Percentiles rank a stretch among this genome's conserved stretches.
Evolutionary conservation across 352 stramenopile genomes (phyloP).

Genomic region (Pythium sukuiense): DNA sequence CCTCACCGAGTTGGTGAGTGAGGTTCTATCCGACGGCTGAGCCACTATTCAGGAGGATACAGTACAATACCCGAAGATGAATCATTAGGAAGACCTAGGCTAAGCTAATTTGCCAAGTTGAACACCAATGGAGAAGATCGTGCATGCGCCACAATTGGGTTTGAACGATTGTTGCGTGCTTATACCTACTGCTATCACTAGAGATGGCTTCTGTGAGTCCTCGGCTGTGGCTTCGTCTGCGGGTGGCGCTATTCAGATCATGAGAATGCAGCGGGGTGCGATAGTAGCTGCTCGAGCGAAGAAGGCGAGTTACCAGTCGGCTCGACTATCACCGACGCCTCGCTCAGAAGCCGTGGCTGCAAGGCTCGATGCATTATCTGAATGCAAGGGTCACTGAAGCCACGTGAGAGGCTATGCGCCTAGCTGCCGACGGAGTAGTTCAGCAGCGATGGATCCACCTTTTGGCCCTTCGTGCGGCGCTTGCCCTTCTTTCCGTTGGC

Average conservation of each 20-base stretch:
- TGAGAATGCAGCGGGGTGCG: not conserved
- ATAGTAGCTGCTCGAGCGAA: slow-evolving; percentile 4
- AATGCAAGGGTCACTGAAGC: not conserved
- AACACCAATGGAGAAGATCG: not conserved
- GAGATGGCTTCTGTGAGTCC: slow-evolving; percentile 1
- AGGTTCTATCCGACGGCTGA: slow-evolving; percentile 4
- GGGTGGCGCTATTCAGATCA: not conserved
- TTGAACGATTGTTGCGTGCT: slow-evolving; percentile 4
- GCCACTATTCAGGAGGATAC: not conserved
- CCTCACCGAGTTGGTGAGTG: not conserved
- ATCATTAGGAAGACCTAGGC: not conserved
- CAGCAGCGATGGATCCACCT: slow-evolving; percentile 71
- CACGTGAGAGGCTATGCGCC: not conserved
- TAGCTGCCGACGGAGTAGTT: slow-evolving; percentile 67
- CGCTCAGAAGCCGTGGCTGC: not conserved
- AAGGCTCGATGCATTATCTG: not conserved
- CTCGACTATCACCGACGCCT: slow-evolving; percentile 2
- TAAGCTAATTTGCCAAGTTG: not conserved
- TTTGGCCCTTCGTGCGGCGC: slow-evolving; percentile 64
- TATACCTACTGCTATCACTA: slow-evolving; percentile 28
- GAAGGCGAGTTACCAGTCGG: slow-evolving; percentile 16
- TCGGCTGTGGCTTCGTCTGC: not conserved
- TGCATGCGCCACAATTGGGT: slow-evolving; percentile 2
- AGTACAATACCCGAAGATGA: not conserved
- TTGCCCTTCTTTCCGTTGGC: slow-evolving; percentile 55